Evolutionary conservation across 306 rosid genomes (phyloP).

Genomic region (Inga laurina): DNA sequence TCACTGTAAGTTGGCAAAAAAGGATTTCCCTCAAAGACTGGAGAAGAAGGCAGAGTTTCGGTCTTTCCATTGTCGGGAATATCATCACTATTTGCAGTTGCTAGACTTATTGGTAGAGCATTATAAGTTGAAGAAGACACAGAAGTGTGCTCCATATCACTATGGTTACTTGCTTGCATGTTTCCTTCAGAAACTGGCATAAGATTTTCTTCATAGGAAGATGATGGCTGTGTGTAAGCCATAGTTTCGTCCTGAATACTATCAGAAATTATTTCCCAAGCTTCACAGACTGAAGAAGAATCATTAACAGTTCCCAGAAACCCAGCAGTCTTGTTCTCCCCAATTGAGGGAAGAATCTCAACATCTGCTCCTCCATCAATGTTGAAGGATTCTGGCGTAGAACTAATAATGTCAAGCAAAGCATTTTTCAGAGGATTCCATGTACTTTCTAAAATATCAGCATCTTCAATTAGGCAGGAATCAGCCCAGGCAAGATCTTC

Average conservation of each 20-base stretch:
- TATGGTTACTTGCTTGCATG: background rate
- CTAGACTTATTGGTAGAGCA: constrained; percentile 25
- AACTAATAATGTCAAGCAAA: constrained; percentile 56
- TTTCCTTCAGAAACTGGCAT: background rate
- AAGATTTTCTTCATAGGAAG: background rate
- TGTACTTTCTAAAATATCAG: constrained; percentile 36
- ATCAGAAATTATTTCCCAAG: background rate
- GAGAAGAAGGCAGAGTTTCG: constrained; percentile 31
- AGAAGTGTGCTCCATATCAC: constrained; percentile 5
- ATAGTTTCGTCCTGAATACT: background rate
- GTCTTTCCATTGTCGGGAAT: constrained; percentile 24
- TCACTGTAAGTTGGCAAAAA: constrained; percentile 74
- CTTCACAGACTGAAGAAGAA: background rate
- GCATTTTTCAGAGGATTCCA: constrained; percentile 64
- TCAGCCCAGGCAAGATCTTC: constrained; percentile 82
- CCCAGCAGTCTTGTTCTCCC: constrained; percentile 5
- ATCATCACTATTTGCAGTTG: constrained; percentile 29
- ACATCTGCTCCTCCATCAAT: constrained; percentile 27
- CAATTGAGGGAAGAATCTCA: constrained; percentile 32
- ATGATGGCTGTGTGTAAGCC: background rate
- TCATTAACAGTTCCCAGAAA: background rate
- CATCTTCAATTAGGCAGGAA: constrained; percentile 56
- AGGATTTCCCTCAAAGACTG: constrained; percentile 55
- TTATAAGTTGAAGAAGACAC: constrained; percentile 25
- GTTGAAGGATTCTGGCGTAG: constrained; percentile 38